Evolutionary conservation across 1,139 yeast genomes (phyloP), one percentile per base, ranked within the genome.

Genomic region (Geotrichum candidum): DNA sequence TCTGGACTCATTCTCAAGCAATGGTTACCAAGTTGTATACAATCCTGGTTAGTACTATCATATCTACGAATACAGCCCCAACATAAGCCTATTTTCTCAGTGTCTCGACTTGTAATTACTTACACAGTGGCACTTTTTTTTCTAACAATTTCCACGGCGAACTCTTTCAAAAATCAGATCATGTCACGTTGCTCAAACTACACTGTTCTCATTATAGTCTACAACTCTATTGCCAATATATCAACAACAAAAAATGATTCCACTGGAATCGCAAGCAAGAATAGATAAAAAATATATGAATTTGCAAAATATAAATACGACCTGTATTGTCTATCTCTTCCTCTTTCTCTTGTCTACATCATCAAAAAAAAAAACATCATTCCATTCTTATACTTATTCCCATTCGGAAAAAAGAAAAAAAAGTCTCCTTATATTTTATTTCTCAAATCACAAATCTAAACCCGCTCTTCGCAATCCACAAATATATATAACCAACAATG

Each of bases 401-500:
- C 25, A 25, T 11, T 48, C 3, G 29, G 13, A 22, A 48, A 48
- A 22, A 48, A 10, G 25, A 29, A 29, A 50, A 41, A 41, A 50
- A 10, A 56, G 22, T 48, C 48, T 31, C n/a, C 53, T 38, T 13
- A 31, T 22, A 2, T 41, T 13, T 29, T n/a, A 23, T 35, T 53
- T 53, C 18, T 53, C 46, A 33, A 23, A 41, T 27, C 41, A 27
- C 35, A 46, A 11, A 23, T 13, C 22, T 29, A 18, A 48, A 48
- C 18, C 13, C 51, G 25, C 7, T 11, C 13, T 48, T 22, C 5
- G 2, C 27, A n/a, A 13, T 48, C 13, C 18, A 9, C 11, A 23
- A 48, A 48, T 13, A 23, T 23, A 22, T 48, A 25, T 53, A 18
- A n/a, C 13, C 45, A 38, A 59, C 33, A 48, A 60, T 60, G 62